phyloP scores from a whole-genome alignment of 2,329 filamentous ascomycete species.

The Penicillium palitans region DNA sequence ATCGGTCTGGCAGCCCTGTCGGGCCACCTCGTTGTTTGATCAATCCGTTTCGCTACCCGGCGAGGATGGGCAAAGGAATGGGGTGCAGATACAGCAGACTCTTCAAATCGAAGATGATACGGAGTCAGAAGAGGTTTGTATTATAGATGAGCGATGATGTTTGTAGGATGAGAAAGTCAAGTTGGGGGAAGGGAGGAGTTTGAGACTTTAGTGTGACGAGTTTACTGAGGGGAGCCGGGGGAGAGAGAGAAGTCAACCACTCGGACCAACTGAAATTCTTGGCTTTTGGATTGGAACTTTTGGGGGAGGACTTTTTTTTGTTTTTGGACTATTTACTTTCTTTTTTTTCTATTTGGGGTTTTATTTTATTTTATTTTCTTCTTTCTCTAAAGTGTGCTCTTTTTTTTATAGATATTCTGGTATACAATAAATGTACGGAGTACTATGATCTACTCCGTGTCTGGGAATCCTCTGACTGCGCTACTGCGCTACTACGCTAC shows the following conservation, averaged over 20 bases:
- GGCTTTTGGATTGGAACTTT: not conserved
- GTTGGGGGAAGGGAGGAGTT: constrained; percentile 14
- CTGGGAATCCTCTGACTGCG: constrained; percentile 13
- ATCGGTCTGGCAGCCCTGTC: constrained; percentile 38
- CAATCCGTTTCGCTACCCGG: constrained; percentile 31
- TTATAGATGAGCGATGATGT: constrained; percentile 2
- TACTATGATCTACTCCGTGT: not conserved
- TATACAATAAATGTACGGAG: constrained; percentile 3
- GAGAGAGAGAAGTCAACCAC: constrained; percentile 10
- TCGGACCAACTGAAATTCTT: constrained; percentile 13
- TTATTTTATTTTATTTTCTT: not conserved
- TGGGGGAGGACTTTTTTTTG: not conserved
- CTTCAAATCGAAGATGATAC: not conserved
- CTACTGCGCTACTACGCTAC: constrained; percentile 16
- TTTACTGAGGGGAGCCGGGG: constrained; percentile 17
- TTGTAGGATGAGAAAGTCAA: not conserved
- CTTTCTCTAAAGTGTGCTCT: not conserved
- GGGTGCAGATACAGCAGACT: not conserved
- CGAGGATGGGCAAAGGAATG: constrained; percentile 14
- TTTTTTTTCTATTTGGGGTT: not conserved
- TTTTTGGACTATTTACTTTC: not conserved
- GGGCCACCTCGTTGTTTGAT: constrained; percentile 36
- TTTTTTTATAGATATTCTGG: constrained; percentile 4
- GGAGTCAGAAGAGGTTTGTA: not conserved
- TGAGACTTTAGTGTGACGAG: constrained; percentile 22